Percentiles rank a stretch among this genome's conserved stretches.
Evolutionary conservation across 2,329 filamentous ascomycete species (phyloP).

Genomic region (Exserohilum rostratum): DNA sequence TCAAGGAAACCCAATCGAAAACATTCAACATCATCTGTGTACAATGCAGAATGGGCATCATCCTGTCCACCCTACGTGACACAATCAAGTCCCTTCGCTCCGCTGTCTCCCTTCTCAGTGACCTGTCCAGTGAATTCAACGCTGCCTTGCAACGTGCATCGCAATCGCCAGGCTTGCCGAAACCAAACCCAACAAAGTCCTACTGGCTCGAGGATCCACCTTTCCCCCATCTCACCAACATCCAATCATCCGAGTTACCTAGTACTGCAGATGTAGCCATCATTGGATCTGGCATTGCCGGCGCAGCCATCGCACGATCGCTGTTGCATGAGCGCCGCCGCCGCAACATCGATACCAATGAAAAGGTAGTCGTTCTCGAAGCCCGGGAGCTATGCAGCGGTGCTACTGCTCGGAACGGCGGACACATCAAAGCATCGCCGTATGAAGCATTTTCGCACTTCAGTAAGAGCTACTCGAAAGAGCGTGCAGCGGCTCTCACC

Average conservation of each 20-base stretch:
- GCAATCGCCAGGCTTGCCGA: slow-evolving; percentile 12
- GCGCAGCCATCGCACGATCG: slow-evolving; percentile 49
- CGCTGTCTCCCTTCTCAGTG: not conserved
- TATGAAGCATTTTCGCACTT: slow-evolving; percentile 18
- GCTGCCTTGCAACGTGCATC: slow-evolving; percentile 14
- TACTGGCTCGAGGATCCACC: slow-evolving; percentile 18
- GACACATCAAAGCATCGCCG: slow-evolving; percentile 19
- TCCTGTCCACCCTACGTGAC: not conserved
- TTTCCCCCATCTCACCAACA: slow-evolving; percentile 8
- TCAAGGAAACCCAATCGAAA: no score
- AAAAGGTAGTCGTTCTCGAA: slow-evolving; percentile 51
- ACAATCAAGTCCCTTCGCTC: not conserved
- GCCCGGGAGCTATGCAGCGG: slow-evolving; percentile 35
- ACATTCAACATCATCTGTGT: no score
- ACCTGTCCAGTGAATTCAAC: slow-evolving; percentile 11
- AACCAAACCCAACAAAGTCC: slow-evolving; percentile 3
- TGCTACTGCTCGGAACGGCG: slow-evolving; percentile 43
- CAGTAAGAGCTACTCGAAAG: slow-evolving; percentile 11
- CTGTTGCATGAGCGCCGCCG: slow-evolving; percentile 29
- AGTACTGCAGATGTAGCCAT: slow-evolving; percentile 56
- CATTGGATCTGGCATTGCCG: slow-evolving; percentile 63
- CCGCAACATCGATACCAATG: not conserved
- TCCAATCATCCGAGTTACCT: slow-evolving; percentile 26
- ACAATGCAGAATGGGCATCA: slow-evolving; percentile 2
- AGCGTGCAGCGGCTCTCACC: slow-evolving; percentile 14